These are phyloP conservation scores for Epithele typhae DNA, from an alignment of 768 basidiomycete genomes.

Conservation along the genomic window DNA sequence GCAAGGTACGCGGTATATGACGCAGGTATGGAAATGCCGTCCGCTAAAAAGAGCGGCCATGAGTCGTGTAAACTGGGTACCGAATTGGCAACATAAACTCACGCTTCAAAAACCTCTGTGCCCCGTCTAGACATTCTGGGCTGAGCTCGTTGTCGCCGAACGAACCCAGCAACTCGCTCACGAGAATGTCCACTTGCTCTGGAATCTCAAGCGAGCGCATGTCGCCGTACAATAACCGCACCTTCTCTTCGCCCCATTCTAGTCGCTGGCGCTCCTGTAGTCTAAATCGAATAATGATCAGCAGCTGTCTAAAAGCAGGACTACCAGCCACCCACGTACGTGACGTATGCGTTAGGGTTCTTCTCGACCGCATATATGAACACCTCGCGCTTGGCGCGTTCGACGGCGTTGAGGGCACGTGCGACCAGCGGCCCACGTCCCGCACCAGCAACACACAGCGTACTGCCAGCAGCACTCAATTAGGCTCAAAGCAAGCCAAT, in stretches of 20 bases:
- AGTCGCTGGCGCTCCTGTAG: conserved; percentile 75
- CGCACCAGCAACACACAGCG: conserved; percentile 90
- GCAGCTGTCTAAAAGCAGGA: too few relatives aligned
- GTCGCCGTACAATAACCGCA: conserved; percentile 87
- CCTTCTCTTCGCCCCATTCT: conserved; percentile 75
- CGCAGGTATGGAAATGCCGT: conserved; percentile 93
- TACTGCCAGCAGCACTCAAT: conserved; percentile 36
- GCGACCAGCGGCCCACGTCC: conserved; percentile 92
- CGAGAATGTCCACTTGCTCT: conserved; percentile 86
- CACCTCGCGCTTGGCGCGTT: conserved; percentile 58
- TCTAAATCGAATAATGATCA: conserved; percentile 35
- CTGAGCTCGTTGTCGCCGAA: conserved; percentile 99
- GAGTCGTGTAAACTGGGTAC: too few relatives aligned
- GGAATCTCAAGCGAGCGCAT: conserved; percentile 85
- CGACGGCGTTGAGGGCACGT: conserved; percentile 73
- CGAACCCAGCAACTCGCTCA: conserved; percentile 93
- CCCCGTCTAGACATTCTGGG: conserved; percentile 97
- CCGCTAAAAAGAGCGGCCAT: too few relatives aligned
- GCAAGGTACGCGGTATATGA: conserved; percentile 95
- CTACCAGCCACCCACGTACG: conserved; percentile 51
- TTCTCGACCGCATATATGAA: conserved; percentile 90
- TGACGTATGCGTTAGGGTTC: conserved; percentile 93
- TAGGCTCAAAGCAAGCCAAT: not conserved
- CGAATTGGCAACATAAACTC: conserved; percentile 25
- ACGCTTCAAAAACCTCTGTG: conserved; percentile 91